These are phyloP conservation scores for Pelargonium nanum DNA, from an alignment of 345 rosid species.

Conservation along the genomic window DNA sequence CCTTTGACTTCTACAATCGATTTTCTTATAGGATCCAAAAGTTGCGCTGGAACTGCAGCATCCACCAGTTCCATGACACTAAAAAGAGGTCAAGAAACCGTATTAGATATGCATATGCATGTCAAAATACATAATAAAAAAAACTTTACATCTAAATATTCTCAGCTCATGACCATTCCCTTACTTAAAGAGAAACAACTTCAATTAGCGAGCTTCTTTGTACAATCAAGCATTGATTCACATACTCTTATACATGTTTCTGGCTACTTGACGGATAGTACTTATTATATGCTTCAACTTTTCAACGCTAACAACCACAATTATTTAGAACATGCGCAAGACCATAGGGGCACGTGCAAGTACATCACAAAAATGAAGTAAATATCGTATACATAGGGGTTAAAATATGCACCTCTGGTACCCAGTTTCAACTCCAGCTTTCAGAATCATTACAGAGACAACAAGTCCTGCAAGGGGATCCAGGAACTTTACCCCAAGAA, in stretches of 20 bases:
- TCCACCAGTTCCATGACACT: constrained; percentile 92
- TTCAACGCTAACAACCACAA: not conserved
- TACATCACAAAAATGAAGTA: constrained; percentile 4
- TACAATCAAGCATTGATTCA: too few relatives aligned
- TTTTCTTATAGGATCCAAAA: constrained; percentile 53
- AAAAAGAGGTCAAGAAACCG: constrained; percentile 7
- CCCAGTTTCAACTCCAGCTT: constrained; percentile 74
- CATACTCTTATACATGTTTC: too few relatives aligned
- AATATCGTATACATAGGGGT: constrained; percentile 3
- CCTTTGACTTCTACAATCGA: constrained; percentile 74
- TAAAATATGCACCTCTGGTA: constrained; percentile 56
- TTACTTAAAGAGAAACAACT: too few relatives aligned
- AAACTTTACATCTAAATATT: too few relatives aligned
- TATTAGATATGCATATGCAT: not conserved
- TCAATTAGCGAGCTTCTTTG: too few relatives aligned
- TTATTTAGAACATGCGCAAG: too few relatives aligned
- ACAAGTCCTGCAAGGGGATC: constrained; percentile 92
- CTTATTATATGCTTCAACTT: too few relatives aligned
- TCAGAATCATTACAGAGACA: constrained; percentile 79
- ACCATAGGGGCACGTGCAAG: not conserved
- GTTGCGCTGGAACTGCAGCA: constrained; percentile 75
- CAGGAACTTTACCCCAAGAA: constrained; percentile 69
- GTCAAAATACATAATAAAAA: constrained; percentile 9
- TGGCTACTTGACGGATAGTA: too few relatives aligned
- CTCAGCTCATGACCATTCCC: too few relatives aligned